These are phyloP conservation scores for Pestalotiopsis sp. DNA, from an alignment of 2,329 filamentous ascomycete genomes.

Conservation along the genomic window DNA sequence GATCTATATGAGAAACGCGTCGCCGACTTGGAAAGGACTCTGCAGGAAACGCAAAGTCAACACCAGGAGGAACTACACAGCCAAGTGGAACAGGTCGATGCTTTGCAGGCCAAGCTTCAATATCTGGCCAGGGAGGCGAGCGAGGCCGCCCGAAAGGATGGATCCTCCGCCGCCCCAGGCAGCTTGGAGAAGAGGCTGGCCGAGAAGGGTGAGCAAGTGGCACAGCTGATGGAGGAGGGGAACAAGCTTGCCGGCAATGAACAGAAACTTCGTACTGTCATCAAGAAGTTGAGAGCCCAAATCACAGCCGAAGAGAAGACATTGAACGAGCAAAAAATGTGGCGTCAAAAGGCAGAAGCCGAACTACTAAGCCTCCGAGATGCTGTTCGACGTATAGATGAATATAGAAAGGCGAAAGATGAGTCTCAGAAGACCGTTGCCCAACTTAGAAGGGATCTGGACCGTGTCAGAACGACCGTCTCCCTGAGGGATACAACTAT, in stretches of 20 bases:
- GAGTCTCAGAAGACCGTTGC: slow-evolving; percentile 33
- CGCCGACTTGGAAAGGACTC: slow-evolving; percentile 35
- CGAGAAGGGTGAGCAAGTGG: slow-evolving; percentile 89
- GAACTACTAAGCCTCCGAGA: slow-evolving; percentile 50
- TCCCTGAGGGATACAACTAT: slow-evolving; percentile 67
- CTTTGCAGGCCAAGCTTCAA: slow-evolving; percentile 85
- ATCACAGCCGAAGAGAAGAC: slow-evolving; percentile 67
- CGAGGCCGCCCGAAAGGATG: slow-evolving; percentile 71
- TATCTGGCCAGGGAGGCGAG: slow-evolving; percentile 82
- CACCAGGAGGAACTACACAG: slow-evolving; percentile 81
- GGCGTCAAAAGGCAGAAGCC: slow-evolving; percentile 58
- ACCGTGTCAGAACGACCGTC: slow-evolving; percentile 62
- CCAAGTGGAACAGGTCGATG: slow-evolving; percentile 88
- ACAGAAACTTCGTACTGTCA: slow-evolving; percentile 77
- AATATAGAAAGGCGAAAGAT: slow-evolving; percentile 57
- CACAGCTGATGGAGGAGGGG: slow-evolving; percentile 87
- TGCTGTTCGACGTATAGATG: slow-evolving; percentile 50
- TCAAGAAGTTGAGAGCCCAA: slow-evolving; percentile 78
- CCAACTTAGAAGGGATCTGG: slow-evolving; percentile 43
- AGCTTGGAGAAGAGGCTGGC: slow-evolving; percentile 77
- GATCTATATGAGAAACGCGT: slow-evolving; percentile 42
- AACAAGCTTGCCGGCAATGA: slow-evolving; percentile 85
- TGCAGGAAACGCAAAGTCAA: slow-evolving; percentile 46
- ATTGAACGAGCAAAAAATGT: slow-evolving; percentile 58
- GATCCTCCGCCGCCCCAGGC: slow-evolving; percentile 61